Conservation (phyloP, 805 yeast genomes). For the Wickerhamomyces mucosus region DNA sequence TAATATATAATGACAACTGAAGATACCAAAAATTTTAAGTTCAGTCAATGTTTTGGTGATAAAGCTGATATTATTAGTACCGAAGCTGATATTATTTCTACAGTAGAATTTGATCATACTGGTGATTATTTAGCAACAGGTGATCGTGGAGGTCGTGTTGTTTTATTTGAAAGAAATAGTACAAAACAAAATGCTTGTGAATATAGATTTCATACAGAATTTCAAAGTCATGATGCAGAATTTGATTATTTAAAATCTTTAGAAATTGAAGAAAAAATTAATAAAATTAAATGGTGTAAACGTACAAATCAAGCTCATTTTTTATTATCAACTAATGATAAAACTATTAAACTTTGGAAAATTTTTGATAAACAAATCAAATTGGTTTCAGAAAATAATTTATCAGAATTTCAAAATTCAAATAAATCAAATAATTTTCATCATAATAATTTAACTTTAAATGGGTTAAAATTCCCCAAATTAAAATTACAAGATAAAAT, state of each 20-base stretch:
- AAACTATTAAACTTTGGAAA: slow-evolving; percentile 98
- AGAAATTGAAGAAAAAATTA: slow-evolving; percentile 96
- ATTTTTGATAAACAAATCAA: slow-evolving; percentile 85
- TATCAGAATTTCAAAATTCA: slow-evolving; percentile 33
- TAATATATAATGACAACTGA: slow-evolving; percentile 16
- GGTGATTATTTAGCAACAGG: slow-evolving; percentile 98
- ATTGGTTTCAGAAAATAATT: slow-evolving; percentile 85
- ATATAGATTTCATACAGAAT: slow-evolving; percentile 91
- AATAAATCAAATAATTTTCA: slow-evolving; percentile 4
- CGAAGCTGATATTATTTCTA: slow-evolving; percentile 93
- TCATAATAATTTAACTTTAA: slow-evolving; percentile 24
- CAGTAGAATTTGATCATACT: slow-evolving; percentile 91
- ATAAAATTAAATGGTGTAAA: slow-evolving; percentile 93
- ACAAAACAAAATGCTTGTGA: slow-evolving; percentile 71
- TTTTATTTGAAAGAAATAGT: slow-evolving; percentile 82
- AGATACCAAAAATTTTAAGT: slow-evolving; percentile 42
- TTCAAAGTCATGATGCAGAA: slow-evolving; percentile 97
- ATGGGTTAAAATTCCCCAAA: slow-evolving; percentile 68
- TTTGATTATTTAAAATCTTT: slow-evolving; percentile 92
- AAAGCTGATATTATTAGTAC: slow-evolving; percentile 96
- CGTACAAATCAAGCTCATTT: slow-evolving; percentile 87
- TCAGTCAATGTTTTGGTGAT: slow-evolving; percentile 97
- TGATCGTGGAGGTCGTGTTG: slow-evolving; percentile 97
- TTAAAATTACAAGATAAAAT: slow-evolving; percentile 91
- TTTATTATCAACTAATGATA: slow-evolving; percentile 86